Evolutionary conservation across 805 yeast species (phyloP).

Genomic region (Wickerhamomyces hampshirensis): DNA sequence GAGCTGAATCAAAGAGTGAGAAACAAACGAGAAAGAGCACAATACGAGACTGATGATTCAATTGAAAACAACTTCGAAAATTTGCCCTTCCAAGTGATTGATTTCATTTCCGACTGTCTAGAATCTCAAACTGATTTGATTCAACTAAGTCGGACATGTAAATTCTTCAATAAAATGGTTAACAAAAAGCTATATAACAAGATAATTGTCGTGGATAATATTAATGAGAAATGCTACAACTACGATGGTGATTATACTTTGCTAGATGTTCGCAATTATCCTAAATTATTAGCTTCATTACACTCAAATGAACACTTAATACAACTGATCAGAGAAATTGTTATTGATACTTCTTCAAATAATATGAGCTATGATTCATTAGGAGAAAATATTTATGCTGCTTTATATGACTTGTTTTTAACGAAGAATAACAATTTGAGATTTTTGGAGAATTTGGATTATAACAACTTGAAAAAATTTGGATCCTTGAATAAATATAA

Average conservation of each 20-base stretch:
- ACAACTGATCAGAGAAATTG: slow-evolving; percentile 21
- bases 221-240: slow-evolving; percentile 17
- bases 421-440: slow-evolving; percentile 24
- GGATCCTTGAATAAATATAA: slow-evolving; percentile 21
- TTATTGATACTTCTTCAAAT: slow-evolving; percentile 24
- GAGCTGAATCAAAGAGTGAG: slow-evolving; percentile 17
- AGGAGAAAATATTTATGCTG: slow-evolving; percentile 17
- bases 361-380: slow-evolving; percentile 21
- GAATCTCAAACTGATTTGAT: slow-evolving; percentile 26
- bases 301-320: slow-evolving; percentile 23
- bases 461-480: slow-evolving; percentile 24
- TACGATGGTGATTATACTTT: slow-evolving; percentile 22
- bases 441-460: slow-evolving; percentile 21
- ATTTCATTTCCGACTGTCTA: slow-evolving; percentile 24
- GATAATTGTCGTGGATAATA: slow-evolving; percentile 23
- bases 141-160: slow-evolving; percentile 21
- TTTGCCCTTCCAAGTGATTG: slow-evolving; percentile 25
- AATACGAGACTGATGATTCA: slow-evolving; percentile 5
- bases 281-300: slow-evolving; percentile 24
- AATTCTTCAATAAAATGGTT: slow-evolving; percentile 24
- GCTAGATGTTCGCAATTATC: slow-evolving; percentile 20
- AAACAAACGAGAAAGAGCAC: slow-evolving; percentile 1
- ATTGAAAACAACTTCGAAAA: slow-evolving; percentile 21
- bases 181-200: slow-evolving; percentile 22
- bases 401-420: slow-evolving; percentile 24